These are phyloP conservation scores for Dryadomyces quercus-mongolicae DNA, from an alignment of 2,329 filamentous ascomycete species.

Conservation along the genomic window DNA sequence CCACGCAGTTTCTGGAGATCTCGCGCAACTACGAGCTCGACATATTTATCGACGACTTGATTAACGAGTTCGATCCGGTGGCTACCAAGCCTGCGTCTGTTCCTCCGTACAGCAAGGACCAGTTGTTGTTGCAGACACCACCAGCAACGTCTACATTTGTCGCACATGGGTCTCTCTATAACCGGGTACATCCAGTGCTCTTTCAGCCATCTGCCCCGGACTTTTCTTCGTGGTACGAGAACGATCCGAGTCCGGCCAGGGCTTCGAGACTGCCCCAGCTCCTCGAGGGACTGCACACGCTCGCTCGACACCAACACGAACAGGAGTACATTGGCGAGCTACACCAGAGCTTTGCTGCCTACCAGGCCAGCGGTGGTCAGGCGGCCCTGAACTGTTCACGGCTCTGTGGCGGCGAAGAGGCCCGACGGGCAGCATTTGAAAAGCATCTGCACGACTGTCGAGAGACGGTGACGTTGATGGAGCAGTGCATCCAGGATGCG, in stretches of 20 bases:
- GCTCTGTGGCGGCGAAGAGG: not conserved
- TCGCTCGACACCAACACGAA: not conserved
- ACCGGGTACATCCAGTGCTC: no score
- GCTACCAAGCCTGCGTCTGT: no score
- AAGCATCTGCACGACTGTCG: not conserved
- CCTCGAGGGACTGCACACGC: not conserved
- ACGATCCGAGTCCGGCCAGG: not conserved
- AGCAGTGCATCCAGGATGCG: not conserved
- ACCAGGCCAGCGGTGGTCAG: not conserved
- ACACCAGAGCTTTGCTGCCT: not conserved
- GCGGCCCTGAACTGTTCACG: not conserved
- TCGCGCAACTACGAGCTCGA: no score
- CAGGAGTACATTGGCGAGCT: not conserved
- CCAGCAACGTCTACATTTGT: no score
- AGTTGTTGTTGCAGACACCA: not conserved
- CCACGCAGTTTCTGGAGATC: no score
- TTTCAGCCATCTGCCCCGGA: no score
- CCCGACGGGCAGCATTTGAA: not conserved
- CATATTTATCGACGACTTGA: no score
- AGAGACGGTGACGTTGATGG: not conserved
- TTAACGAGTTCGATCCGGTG: no score
- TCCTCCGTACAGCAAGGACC: no score
- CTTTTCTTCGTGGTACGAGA: no score
- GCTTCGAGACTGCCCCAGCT: not conserved
- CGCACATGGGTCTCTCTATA: no score